A percentile compares a stretch with the other conserved stretches of the same genome.
phyloP scores from a whole-genome alignment of 805 yeast genomes.

The Cyberlindnera lachancei region DNA sequence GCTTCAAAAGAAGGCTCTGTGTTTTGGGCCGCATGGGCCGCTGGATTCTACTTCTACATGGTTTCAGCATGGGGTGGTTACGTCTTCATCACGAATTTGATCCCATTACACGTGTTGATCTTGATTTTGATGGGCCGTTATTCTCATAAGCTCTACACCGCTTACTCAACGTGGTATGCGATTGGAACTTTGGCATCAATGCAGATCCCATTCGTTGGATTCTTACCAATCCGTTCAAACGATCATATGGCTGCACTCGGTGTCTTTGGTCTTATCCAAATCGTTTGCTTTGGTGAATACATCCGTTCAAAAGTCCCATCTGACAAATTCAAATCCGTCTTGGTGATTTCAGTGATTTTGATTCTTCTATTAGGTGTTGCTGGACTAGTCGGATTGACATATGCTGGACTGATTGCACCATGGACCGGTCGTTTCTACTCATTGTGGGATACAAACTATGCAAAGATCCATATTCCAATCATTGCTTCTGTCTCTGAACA shows the following conservation, averaged over 20 bases:
- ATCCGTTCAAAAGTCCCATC: constrained; percentile 67
- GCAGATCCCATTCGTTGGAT: constrained; percentile 99
- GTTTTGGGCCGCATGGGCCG: constrained; percentile 74
- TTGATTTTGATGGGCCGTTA: constrained; percentile 92
- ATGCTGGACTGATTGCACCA: constrained; percentile 92
- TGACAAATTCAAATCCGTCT: constrained; percentile 62
- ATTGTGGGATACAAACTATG: constrained; percentile 95
- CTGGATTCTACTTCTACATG: constrained; percentile 93
- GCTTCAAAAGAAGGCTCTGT: constrained; percentile 87
- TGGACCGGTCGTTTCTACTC: constrained; percentile 99
- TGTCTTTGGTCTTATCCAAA: constrained; percentile 89
- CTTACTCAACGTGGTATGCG: constrained; percentile 95
- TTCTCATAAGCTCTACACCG: constrained; percentile 70
- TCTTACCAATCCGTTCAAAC: constrained; percentile 91
- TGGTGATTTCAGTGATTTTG: constrained; percentile 49
- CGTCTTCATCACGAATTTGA: constrained; percentile 95
- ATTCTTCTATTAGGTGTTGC: constrained; percentile 57
- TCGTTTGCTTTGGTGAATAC: constrained; percentile 80
- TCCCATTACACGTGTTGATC: constrained; percentile 91
- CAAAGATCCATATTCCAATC: constrained; percentile 96
- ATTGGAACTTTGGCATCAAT: constrained; percentile 96
- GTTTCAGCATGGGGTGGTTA: constrained; percentile 99
- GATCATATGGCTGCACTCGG: constrained; percentile 99
- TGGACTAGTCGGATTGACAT: constrained; percentile 74
- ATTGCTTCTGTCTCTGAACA: constrained; percentile 98